Percentiles rank a stretch among this genome's conserved stretches.
Conservation (phyloP, 2,329 filamentous ascomycete species). For the Podosphaera leucotricha region DNA sequence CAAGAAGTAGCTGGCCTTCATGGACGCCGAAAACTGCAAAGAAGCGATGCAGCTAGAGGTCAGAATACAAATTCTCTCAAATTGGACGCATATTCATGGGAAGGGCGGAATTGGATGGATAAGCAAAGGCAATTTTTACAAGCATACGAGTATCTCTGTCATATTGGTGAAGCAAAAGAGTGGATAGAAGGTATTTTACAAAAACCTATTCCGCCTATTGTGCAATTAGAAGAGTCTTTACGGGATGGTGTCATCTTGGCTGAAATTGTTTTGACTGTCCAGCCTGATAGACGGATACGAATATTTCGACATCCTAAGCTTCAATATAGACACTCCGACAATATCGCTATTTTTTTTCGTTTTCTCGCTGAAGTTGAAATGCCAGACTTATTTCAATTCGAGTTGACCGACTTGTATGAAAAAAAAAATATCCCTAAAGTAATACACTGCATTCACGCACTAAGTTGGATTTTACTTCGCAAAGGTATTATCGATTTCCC, state of each 20-base stretch:
- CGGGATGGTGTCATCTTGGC: constrained; percentile 85
- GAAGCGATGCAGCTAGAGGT: constrained; percentile 26
- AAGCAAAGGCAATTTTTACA: constrained; percentile 90
- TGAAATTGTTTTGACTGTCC: constrained; percentile 75
- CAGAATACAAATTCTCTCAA: constrained; percentile 24
- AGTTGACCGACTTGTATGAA: constrained; percentile 92
- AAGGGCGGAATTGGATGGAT: constrained; percentile 92
- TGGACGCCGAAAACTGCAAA: constrained; percentile 62
- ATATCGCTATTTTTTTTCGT: constrained; percentile 87
- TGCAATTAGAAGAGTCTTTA: constrained; percentile 78
- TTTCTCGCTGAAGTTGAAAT: constrained; percentile 80
- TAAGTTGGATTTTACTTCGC: constrained; percentile 91
- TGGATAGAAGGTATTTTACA: constrained; percentile 93
- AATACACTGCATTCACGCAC: constrained; percentile 92
- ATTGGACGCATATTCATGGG: constrained; percentile 40
- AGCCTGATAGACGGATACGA: constrained; percentile 48
- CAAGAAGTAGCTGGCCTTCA: constrained; percentile 77
- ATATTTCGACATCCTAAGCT: constrained; percentile 73
- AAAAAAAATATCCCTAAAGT: constrained; percentile 99
- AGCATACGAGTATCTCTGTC: constrained; percentile 95
- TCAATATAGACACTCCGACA: constrained; percentile 91
- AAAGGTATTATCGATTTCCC: constrained; percentile 89
- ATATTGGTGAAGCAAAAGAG: constrained; percentile 96
- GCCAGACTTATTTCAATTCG: constrained; percentile 88
- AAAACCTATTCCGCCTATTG: constrained; percentile 67